phyloP scores from a whole-genome alignment of 805 yeast genomes.

The Yarrowia bubula region DNA sequence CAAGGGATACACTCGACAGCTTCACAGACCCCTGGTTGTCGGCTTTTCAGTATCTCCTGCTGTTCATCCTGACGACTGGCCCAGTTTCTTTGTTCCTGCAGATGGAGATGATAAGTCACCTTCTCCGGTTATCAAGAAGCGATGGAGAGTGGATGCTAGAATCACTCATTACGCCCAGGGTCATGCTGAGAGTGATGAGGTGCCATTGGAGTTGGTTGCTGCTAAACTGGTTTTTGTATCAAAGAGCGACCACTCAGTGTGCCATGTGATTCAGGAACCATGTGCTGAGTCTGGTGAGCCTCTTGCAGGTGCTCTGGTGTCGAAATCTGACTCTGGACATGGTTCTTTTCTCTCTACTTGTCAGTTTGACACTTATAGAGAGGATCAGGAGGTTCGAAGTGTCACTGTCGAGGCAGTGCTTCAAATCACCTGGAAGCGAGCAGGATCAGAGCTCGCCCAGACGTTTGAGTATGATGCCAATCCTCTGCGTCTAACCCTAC shows the following conservation, averaged over 20 bases:
- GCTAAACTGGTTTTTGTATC: neutral
- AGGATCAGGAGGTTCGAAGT: constrained; percentile 31
- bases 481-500: constrained; percentile 46
- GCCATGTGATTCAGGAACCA: neutral
- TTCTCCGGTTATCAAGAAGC: constrained; percentile 35
- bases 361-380: constrained; percentile 29
- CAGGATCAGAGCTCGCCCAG: neutral
- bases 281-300: neutral
- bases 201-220: constrained; percentile 3
- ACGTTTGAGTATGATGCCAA: constrained; percentile 1
- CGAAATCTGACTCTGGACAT: constrained; percentile 1
- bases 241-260: neutral
- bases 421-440: constrained; percentile 5
- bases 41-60: constrained; percentile 41
- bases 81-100: constrained; percentile 40
- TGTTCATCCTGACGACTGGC: constrained; percentile 40
- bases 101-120: constrained; percentile 27
- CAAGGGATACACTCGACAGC: constrained; percentile 35
- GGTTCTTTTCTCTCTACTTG: constrained; percentile 16
- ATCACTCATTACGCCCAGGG: constrained; percentile 21
- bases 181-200: neutral
- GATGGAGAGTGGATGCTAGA: constrained; percentile 20
- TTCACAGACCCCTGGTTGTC: constrained; percentile 40
- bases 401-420: constrained; percentile 31
- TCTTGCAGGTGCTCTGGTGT: neutral